Evolutionary conservation across 2,329 filamentous ascomycete species (phyloP), one percentile per base, ranked within the genome.

Genomic region (Colletotrichum liaoningense): DNA sequence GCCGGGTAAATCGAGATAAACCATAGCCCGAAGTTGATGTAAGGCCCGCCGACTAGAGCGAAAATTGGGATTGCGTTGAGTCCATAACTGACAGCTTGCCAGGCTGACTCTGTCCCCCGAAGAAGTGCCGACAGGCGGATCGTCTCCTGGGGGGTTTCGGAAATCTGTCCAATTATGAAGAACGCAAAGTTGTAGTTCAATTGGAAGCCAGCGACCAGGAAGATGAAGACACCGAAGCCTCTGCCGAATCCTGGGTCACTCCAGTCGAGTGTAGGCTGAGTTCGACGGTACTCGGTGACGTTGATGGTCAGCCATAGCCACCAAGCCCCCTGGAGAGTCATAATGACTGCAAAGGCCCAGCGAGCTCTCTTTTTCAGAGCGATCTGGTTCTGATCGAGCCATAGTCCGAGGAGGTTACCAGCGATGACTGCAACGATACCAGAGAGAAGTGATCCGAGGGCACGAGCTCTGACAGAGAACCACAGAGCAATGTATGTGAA

Each of bases 111-210:
- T 0, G 90, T 92, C 0, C 90, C 92, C 73, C 92, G 85, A 8
- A 94, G 80, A 11, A 94, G 79, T 0, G 90, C 91, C 0, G 92
- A 87, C 75, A 91, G 88, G 1, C 92, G 87, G 28, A 94, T 87
- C 0, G 93, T 88, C 75, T 94, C 90, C 49, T 88, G 86, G 35
- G 92, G 86, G 12, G 85, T 85, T 2, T 84, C 82, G 0, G 92
- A 91, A 3, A 94, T 79, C 74, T 93, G 90, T 0, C 88, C 86
- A 12, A 93, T 88, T 66, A 93, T 84, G 77, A 94, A 94, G 80
- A 93, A 93, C 7, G 93, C 81, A 78, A 90, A 93, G 75, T 93
- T 86, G 79, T 94, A 94, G 77, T 93, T 93, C n/a, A 93, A 76
- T 78, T 94, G 91, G 74, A 93, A 93, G 0, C 90, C 88, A n/a